phyloP scores from a whole-genome alignment of 169 alveolate species.

The Eimeria praecox region DNA sequence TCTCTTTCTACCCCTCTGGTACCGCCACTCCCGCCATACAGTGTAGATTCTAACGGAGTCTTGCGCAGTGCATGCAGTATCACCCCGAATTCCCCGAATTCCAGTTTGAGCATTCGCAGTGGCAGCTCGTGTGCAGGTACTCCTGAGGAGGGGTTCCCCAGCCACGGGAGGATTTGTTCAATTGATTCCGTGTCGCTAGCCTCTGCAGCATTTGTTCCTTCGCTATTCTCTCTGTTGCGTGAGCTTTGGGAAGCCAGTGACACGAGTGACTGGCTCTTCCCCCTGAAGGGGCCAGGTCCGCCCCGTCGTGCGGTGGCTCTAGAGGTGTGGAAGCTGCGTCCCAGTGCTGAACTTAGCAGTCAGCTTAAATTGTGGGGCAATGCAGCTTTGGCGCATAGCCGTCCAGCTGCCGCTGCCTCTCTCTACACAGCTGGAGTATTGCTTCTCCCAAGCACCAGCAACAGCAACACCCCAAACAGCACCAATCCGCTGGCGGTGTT shows the following conservation, averaged over 20 bases:
- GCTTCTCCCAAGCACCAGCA: conserved; percentile 28
- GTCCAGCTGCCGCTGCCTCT: conserved; percentile 43
- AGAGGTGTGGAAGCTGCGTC: conserved; percentile 47
- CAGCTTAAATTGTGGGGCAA: conserved; percentile 45
- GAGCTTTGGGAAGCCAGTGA: conserved; percentile 36
- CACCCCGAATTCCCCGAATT: not conserved
- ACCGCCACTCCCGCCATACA: conserved; percentile 37
- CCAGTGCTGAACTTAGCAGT: conserved; percentile 16
- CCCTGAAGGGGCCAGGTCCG: not conserved
- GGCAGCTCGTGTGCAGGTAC: not conserved
- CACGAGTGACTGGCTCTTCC: not conserved
- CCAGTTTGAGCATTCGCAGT: not conserved
- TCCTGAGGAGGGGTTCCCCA: not conserved
- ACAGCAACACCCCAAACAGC: not conserved
- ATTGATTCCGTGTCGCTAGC: conserved; percentile 32
- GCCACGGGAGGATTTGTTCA: not conserved
- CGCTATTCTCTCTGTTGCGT: not conserved
- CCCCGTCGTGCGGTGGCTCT: not conserved
- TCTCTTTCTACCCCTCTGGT: not conserved
- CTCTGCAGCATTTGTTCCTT: conserved; percentile 8
- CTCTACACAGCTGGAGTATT: conserved; percentile 21
- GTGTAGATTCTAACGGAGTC: not conserved
- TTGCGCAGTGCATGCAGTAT: not conserved
- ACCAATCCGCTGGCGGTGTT: conserved; percentile 21
- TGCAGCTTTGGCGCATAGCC: conserved; percentile 25